Base-by-base conservation (phyloP, 2,329 filamentous ascomycete genomes). In the Meredithiella fracta region DNA sequence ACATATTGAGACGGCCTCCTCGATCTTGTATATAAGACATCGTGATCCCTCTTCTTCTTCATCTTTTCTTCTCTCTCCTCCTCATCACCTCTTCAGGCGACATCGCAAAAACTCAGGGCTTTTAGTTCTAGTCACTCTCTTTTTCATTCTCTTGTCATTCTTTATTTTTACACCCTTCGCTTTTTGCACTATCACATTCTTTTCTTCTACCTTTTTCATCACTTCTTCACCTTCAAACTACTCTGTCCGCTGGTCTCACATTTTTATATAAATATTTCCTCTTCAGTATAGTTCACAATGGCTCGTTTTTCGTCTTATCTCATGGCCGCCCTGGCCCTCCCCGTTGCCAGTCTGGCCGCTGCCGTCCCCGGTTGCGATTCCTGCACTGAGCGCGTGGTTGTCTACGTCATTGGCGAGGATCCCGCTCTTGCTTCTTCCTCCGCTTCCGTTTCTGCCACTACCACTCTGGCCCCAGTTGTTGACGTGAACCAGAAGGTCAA, bases 91-190 rank as follows among this genome's bases (percentile, higher is more conserved):
- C 42, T 20, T 9, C 4, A 40, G 55, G 40, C 40, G 55, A 57
- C 51, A 53, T 34, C 38, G 25, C 40, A 37, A 29, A 29, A n/a
- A 37, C 42, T 34, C 42, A 42, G 22, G 51, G 47, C 57, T 59
- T 37, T 54, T 40, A 54, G 54, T 56, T 56, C 57, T 54, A 47
- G 40, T n/a, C 53, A 47, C 20, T 54, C 42, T 47, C 42, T 54
- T 38, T 9, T n/a, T 37, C 22, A 23, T 26, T 22, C 17, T 53
- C 40, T 49, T 34, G 20, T 53, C 52, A 54, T 47, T 44, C 40
- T 44, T 47, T 44, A 31, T 52, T 53, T 53, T 3, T 23, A 34
- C 37, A 8, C 8, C n/a, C 25, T 31, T 26, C 20, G 23, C 38
- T 25, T 44, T 44, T 29, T 26, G 11, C 29, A 34, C 29, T 34